Evolutionary conservation across 106 monocot species (phyloP), one percentile per base, ranked within the genome.

Genomic region (Phalaenopsis aphrodite): DNA sequence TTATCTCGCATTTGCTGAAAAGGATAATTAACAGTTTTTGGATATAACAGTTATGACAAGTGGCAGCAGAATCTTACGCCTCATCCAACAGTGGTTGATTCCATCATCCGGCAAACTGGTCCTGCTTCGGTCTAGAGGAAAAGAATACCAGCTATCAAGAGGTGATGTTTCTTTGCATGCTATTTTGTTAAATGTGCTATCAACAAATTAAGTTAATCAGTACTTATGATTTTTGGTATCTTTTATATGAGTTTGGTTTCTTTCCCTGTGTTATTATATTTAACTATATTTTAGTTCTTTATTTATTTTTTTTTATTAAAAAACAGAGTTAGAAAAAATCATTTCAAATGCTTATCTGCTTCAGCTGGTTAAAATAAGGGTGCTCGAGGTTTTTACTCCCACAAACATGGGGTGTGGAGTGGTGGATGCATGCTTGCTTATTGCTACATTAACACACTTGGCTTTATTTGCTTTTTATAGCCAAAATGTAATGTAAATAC

Each of bases 61-160:
- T 61, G 61, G 61, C 61, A 61, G n/a, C 61, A 61, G 61, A 61
- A 61, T 21, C 61, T n/a, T 5, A 19, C 5, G 21, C n/a, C 61
- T 61, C 5, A 61, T 61, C 61, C 61, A 61, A 61, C 61, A 61
- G 19, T 61, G n/a, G 61, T 61, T 19, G 61, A 21, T 61, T 61
- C 61, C 61, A 61, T 61, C 61, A 5, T 21, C 61, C 21, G 18
- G 61, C 61, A 61, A 61, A 21, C 61, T n/a, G 7, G 21, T 21
- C 21, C 61, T 61, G 18, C 61, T n/a, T 61, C 61, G 0, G 61
- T 8, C 21, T n/a, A 21, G 18, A 18, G 61, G 61, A 61, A 61
- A 61, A 61, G 8, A 61, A 61, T 18, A 61, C 61, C 61, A 61
- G 61, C 61, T 61, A 61, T 21, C 61, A 61, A 61, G 61, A 61